A percentile compares a stretch with the other conserved stretches of the same genome.
Conservation (phyloP, 2,329 filamentous ascomycete species). For the Hymenoscyphus linearis region DNA sequence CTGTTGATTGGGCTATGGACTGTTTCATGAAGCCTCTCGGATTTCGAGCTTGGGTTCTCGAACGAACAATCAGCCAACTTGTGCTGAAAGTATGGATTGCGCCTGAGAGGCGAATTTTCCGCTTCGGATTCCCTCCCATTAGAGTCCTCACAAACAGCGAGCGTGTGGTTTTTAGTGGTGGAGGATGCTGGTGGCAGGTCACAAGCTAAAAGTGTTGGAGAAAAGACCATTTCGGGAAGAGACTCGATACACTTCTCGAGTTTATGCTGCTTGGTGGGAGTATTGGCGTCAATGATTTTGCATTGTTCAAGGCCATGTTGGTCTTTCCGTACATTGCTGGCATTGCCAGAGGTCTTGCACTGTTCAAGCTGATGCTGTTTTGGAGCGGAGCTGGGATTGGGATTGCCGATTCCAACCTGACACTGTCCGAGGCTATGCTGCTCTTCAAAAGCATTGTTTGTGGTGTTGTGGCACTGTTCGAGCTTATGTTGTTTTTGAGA, state of each 20-base stretch:
- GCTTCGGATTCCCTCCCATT: neutral
- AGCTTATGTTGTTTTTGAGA: neutral
- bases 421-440: neutral
- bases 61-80: neutral
- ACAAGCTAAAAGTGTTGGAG: neutral
- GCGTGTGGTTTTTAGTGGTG: neutral
- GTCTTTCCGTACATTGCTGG: neutral
- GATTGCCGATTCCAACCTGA: neutral
- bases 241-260: neutral
- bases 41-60: neutral
- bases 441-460: neutral
- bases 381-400: neutral
- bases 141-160: neutral
- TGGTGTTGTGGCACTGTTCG: neutral
- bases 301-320: neutral
- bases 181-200: neutral
- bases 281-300: neutral
- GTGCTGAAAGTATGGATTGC: neutral
- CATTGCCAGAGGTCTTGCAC: neutral
- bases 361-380: neutral
- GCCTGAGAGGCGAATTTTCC: neutral
- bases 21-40: neutral
- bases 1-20: neutral
- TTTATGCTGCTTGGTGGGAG: neutral
- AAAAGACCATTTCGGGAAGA: neutral